Base-by-base conservation (phyloP, 2,329 filamentous ascomycete species). In the Acarospora socialis region DNA sequence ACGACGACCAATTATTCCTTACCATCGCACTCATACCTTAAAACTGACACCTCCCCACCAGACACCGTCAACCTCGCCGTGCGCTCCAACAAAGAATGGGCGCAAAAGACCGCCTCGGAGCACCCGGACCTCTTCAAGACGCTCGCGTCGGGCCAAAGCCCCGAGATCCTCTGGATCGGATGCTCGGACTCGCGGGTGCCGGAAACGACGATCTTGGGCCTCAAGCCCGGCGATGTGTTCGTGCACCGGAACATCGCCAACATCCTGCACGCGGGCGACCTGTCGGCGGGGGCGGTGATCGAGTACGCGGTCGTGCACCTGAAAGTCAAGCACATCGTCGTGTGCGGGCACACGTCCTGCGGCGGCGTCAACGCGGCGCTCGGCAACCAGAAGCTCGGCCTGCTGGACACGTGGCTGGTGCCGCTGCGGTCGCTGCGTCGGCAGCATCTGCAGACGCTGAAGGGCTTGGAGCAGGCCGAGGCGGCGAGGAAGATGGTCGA, bases 161-260 rank as follows among this genome's bases (percentile, higher is more conserved):
- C 66, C 4, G 56, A 66, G 43, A 68, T 70, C 33, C 57, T 92
- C 36, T 92, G 82, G 82, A 70, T 92, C 43, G 83, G 83, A 37
- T 92, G 83, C 60, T 80, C 81, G 46, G 83, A 92, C 61, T 82
- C 77, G 22, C 79, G 83, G 42, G 77, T 81, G 44, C 82, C 83
- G 2, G 83, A 90, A 56, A 87, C 81, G 4, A 83, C 76, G 29
- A 68, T 92, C 48, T 68, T 86, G 17, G 76, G 78, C 47, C 66
- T 83, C 36, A 68, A 81, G 48, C 81, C 82, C 3, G 82, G 83
- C 37, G 81, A 92, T 46, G 75, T 92, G 44, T 92, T 92, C 54
- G 78, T 83, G 32, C 82, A 92, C 63, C 79, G 83, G 52, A 92
- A 92, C 63, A 86, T 92, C 53, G 82, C 81, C 56, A 92, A 92